A percentile compares a stretch with the other conserved stretches of the same genome.
Conservation (phyloP, 2,329 filamentous ascomycete species). For the Penicillium capsulatum region DNA sequence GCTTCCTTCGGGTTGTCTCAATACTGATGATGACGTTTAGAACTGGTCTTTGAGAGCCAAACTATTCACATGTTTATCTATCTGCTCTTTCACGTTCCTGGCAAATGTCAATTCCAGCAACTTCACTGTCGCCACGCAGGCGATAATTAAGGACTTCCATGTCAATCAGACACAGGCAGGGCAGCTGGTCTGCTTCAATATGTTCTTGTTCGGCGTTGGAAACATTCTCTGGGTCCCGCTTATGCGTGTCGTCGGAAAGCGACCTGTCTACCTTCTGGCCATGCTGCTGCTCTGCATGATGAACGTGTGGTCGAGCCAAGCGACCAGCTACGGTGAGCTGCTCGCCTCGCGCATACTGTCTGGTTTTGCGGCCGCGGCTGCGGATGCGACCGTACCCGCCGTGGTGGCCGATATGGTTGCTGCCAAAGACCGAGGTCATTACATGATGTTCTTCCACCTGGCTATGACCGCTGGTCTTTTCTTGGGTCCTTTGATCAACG, state of each 20-base stretch:
- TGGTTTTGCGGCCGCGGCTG: constrained; percentile 29
- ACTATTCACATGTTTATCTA: constrained; percentile 31
- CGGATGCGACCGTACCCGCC: constrained; percentile 35
- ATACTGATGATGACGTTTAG: constrained; percentile 7
- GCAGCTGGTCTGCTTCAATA: constrained; percentile 25
- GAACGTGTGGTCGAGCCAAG: constrained; percentile 34
- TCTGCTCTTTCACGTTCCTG: constrained; percentile 41
- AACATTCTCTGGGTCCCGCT: constrained; percentile 27
- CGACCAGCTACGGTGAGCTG: constrained; percentile 24
- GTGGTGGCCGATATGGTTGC: constrained; percentile 37
- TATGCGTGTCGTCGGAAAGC: constrained; percentile 31
- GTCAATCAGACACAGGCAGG: constrained; percentile 23
- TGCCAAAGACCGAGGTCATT: constrained; percentile 33
- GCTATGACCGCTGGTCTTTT: constrained; percentile 37
- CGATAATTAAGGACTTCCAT: constrained; percentile 29
- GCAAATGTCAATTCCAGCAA: constrained; percentile 39
- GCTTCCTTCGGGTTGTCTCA: neutral
- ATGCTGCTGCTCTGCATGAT: constrained; percentile 30
- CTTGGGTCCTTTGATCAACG: constrained; percentile 34
- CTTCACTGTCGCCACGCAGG: constrained; percentile 36
- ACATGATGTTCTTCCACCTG: constrained; percentile 39
- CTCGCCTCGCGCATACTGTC: constrained; percentile 28
- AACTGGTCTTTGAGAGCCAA: constrained; percentile 22
- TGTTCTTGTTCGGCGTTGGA: constrained; percentile 25
- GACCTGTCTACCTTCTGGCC: constrained; percentile 37